Base-by-base conservation (phyloP, 192 early-diverging fungal species). In the Backusella liffmaniae region DNA sequence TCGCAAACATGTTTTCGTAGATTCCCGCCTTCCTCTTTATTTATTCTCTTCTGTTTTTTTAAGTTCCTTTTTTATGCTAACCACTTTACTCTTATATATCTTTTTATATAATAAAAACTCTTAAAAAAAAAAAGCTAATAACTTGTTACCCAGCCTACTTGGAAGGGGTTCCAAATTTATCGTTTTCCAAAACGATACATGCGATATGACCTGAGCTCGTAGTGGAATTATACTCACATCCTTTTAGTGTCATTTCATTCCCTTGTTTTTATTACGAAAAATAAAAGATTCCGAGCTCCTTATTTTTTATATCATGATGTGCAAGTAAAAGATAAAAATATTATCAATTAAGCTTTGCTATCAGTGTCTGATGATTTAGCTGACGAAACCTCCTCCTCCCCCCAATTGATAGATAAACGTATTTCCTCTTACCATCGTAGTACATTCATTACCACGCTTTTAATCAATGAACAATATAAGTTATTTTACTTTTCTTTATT, bases 41-140 rank as follows among this genome's bases (percentile, higher is more conserved):
- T 77, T 72, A 32, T 70, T 77, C 49, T 72, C 70, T 70, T 42
- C 0, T 53, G 72, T 15, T 49, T 59, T 72, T 59, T 74, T 67
- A 66, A 42, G 32, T 59, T 56, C 34, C 32, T 59, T 62, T 32
- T 73, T 62, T 36, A 39, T 23, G 21, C 67, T 12, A 36, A 39
- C 37, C 18, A 35, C 21, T 2, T n/a, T n/a, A 37, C 9, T 68
- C 18, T 68, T 37, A 37, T 68, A 21, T 69, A 13, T 41, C 23
- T 69, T 35, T 36, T 68, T 41, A 12, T 37, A 39, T 7, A 39
- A 37, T 37, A 69, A 39, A 36, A 21, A 21, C 35, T 67, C 67
- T 37, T 67, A 36, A 37, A 68, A 68, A 36, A 68, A 36, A 36
- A 36, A 36, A 39, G 6, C 9, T 26, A 59, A 23, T 59, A 59